Evolutionary conservation across 208 protist genomes (phyloP).

Genomic region (Trypanosoma cruzi): DNA sequence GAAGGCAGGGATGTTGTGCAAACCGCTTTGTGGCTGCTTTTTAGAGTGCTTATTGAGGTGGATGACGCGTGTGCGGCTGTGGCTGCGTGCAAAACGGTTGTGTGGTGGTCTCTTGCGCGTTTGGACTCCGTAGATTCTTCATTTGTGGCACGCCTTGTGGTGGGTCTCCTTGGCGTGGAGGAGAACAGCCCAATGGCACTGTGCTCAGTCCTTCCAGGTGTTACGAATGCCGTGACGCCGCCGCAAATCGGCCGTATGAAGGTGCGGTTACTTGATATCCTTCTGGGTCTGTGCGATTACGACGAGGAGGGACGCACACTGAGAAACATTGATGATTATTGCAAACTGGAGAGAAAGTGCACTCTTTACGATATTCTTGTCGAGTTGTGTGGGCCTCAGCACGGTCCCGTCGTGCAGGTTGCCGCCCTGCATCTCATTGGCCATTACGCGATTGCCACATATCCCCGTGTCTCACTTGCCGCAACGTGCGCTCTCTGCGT

Average conservation of each 20-base stretch:
- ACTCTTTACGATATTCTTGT: constrained; percentile 51
- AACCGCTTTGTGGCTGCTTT: constrained; percentile 29
- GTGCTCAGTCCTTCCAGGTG: neutral
- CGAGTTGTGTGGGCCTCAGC: constrained; percentile 33
- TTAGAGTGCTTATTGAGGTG: constrained; percentile 42
- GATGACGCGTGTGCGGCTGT: constrained; percentile 52
- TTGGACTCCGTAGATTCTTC: constrained; percentile 56
- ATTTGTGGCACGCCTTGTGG: constrained; percentile 32
- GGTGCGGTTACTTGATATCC: constrained; percentile 69
- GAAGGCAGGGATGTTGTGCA: neutral
- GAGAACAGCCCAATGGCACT: neutral
- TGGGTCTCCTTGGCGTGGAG: constrained; percentile 9
- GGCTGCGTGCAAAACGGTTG: constrained; percentile 44
- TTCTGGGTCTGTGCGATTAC: constrained; percentile 80
- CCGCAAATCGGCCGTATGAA: constrained; percentile 34
- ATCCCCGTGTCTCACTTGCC: constrained; percentile 58
- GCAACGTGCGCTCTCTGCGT: constrained; percentile 44
- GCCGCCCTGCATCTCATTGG: constrained; percentile 72
- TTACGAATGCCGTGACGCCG: constrained; percentile 9
- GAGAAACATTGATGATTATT: constrained; percentile 65
- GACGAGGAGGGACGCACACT: constrained; percentile 68
- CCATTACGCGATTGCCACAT: constrained; percentile 39
- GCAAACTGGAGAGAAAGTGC: constrained; percentile 6
- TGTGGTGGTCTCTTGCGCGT: constrained; percentile 80
- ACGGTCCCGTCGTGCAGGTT: constrained; percentile 57